Conservation (phyloP, 331 rosid genomes). For the Stylosanthes scabra region DNA sequence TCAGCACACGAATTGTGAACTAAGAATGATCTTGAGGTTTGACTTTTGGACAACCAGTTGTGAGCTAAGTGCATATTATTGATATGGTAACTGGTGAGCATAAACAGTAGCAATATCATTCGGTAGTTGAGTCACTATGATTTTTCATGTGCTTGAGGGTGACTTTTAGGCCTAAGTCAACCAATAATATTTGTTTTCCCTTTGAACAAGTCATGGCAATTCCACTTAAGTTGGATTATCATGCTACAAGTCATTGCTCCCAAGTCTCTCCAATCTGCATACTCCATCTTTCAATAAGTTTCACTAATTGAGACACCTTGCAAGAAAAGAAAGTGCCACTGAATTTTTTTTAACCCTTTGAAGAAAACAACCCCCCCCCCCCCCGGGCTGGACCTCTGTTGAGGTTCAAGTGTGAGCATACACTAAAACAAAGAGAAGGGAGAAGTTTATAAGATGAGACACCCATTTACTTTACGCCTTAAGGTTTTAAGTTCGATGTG, state of each 20-base stretch:
- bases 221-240: constrained; percentile 9
- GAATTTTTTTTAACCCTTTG: too few species aligned
- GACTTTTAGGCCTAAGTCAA: constrained; percentile 16
- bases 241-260: constrained; percentile 10
- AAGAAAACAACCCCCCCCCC: too few species aligned
- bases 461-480: too few species aligned
- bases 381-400: background rate
- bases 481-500: too few species aligned
- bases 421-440: too few species aligned
- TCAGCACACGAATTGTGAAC: background rate
- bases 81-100: constrained; percentile 15
- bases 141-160: background rate
- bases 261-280: background rate
- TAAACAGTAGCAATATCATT: constrained; percentile 22
- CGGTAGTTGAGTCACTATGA: constrained; percentile 12
- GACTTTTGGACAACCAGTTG: constrained; percentile 23
- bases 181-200: constrained; percentile 9
- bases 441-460: too few species aligned
- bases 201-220: constrained; percentile 33
- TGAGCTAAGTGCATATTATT: constrained; percentile 1
- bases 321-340: constrained; percentile 26
- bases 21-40: constrained; percentile 18
- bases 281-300: background rate
- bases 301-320: constrained; percentile 5
- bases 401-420: background rate